These are phyloP conservation scores for Beauveria sp. DNA, from an alignment of 2,329 filamentous ascomycete genomes.

Conservation along the genomic window DNA sequence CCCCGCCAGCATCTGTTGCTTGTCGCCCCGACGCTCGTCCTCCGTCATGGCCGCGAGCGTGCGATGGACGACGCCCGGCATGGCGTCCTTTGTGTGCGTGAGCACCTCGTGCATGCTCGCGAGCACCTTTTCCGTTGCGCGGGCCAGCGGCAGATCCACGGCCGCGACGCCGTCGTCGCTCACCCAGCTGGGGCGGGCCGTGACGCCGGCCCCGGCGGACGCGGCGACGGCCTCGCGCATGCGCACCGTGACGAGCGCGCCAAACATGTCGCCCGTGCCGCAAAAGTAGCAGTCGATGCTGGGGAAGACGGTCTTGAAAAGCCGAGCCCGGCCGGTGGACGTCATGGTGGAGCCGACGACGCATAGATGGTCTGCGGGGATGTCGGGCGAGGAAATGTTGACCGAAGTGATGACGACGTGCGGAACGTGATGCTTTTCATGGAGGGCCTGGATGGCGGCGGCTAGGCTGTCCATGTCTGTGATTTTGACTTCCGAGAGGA, in stretches of 20 bases:
- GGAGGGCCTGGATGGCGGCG: constrained; percentile 67
- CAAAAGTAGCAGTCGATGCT: constrained; percentile 90
- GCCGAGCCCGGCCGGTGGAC: constrained; percentile 57
- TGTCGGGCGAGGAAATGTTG: constrained; percentile 51
- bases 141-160: constrained; percentile 71
- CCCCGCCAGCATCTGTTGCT: constrained; percentile 52
- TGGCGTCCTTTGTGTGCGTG: constrained; percentile 56
- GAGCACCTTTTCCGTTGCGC: constrained; percentile 77
- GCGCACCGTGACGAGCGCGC: constrained; percentile 78
- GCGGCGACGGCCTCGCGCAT: constrained; percentile 70
- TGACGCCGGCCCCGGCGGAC: constrained; percentile 36
- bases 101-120: constrained; percentile 89
- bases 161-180: constrained; percentile 64
- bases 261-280: constrained; percentile 98
- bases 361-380: constrained; percentile 48
- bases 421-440: constrained; percentile 67
- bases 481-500: constrained; percentile 80
- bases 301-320: constrained; percentile 83
- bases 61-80: constrained; percentile 43
- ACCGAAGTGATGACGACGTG: constrained; percentile 93
- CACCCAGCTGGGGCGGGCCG: constrained; percentile 59
- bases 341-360: constrained; percentile 72
- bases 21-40: constrained; percentile 43
- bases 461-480: constrained; percentile 65
- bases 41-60: constrained; percentile 36